Evolutionary conservation across 495 filamentous ascomycete genomes (phyloP).

Genomic region (Thermochaetoides thermophila): DNA sequence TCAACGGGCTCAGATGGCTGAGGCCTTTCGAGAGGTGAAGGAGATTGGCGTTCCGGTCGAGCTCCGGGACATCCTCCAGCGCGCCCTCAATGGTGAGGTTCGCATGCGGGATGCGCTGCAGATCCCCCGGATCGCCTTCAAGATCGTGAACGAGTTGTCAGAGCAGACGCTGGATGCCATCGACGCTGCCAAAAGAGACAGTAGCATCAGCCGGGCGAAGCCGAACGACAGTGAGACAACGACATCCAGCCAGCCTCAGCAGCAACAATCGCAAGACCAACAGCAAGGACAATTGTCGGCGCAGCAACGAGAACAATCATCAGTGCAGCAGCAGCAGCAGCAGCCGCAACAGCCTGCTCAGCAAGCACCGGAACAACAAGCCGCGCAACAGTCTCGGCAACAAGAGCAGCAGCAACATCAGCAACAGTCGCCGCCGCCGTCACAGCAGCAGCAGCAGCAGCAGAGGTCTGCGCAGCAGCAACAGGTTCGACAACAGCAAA

Average conservation of each 20-base stretch:
- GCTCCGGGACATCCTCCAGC: slow-evolving; percentile 15
- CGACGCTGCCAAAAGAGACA: too few species aligned
- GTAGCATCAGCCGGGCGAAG: too few species aligned
- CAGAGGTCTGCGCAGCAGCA: slow-evolving; percentile 17
- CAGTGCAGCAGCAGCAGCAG: slow-evolving; percentile 10
- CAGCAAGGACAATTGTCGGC: too few species aligned
- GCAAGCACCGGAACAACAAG: too few species aligned
- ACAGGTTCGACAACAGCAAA: slow-evolving; percentile 16
- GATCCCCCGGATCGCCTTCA: slow-evolving; percentile 6
- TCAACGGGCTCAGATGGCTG: slow-evolving; percentile 1
- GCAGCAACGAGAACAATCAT: too few species aligned
- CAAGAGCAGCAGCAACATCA: slow-evolving; percentile 8
- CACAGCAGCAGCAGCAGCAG: slow-evolving; percentile 15
- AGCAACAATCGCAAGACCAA: too few species aligned
- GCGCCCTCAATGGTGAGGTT: slow-evolving; percentile 41
- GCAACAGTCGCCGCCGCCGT: slow-evolving; percentile 2
- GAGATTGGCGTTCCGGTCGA: slow-evolving; percentile 15
- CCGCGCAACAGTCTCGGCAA: slow-evolving; percentile 7
- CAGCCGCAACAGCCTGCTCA: slow-evolving; percentile 6
- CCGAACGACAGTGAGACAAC: too few species aligned
- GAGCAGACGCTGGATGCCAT: too few species aligned
- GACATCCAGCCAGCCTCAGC: slow-evolving; percentile 3
- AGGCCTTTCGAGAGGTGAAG: slow-evolving; percentile 6
- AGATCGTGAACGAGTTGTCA: too few species aligned
- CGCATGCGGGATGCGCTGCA: slow-evolving; percentile 47